Base-by-base conservation (phyloP, 2,329 filamentous ascomycete genomes). In the Dothidotthia symphoricarpi region DNA sequence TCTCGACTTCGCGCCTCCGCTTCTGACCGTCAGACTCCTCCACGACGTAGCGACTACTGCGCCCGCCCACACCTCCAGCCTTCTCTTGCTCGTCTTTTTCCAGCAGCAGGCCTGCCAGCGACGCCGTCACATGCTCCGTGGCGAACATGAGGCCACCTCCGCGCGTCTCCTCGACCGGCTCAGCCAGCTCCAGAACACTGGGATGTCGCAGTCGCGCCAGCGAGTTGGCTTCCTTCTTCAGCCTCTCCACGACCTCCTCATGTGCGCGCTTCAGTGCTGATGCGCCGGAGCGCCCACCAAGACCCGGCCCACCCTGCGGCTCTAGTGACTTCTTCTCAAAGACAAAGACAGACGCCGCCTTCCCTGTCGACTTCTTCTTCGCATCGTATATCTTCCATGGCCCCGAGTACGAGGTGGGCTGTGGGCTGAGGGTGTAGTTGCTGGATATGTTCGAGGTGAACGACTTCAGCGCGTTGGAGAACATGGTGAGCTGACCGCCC, bases 361-460 rank as follows among this genome's bases (percentile, higher is more conserved):
- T 95, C 51, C 87, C 88, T 0, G 89, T 95, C 19, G 86, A 88
- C 71, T 96, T 97, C 72, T 94, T 94, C 75, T 95, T 97, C 42
- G 87, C 90, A 71, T 96, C 90, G 76, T 91, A 91, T 59, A 98
- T 93, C 73, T 89, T 95, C 93, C 93, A 98, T 41, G 90, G 88
- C 13, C 93, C 93, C 12, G 90, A 87, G 35, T 81, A 81, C 34
- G 88, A 86, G n/a, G 81, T 84, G 9, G 86, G 80, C 43, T 80
- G 81, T 16, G 83, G 76, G 15, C 88, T 84, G 51, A 97, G 76
- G 53, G 85, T 81, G 70, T 98, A 98, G 71, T 95, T 94, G 63
- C 85, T 83, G 43, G 83, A 83, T 71, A 98, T 97, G 70, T 96
- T 95, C 44, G 86, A 91, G 50, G 83, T 85, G 67, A 97, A 91